Evolutionary conservation across 23 red algal species (phyloP), one percentile per base, ranked within the genome.

Genomic region (Gracilaria domingensis): DNA sequence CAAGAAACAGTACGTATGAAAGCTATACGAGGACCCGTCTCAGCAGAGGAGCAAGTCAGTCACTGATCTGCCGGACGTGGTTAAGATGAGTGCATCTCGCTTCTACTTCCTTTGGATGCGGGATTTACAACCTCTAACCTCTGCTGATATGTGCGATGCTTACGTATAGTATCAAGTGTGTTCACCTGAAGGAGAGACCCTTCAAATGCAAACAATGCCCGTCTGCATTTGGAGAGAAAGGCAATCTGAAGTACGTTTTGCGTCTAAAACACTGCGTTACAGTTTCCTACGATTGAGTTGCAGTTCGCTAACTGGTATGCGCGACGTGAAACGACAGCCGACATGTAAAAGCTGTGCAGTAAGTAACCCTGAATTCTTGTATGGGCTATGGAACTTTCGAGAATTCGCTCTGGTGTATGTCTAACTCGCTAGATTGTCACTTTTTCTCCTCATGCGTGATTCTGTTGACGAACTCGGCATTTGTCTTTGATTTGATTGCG

Each of bases 181-280:
- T 85, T 69, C 81, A 85, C n/a, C 57, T 85, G 18, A 85, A 85
- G 58, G 81, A 40, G 38, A 55, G 81, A 33, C 59, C 81, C 30
- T 85, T 71, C 38, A 65, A 85, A 49, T 77, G 72, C 39, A 37
- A 51, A 12, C 72, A 51, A 32, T 77, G 72, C 21, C 72, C 72
- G 11, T 77, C 72, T 9, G 72, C 72, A 51, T 77, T 77, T 50
- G 72, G 72, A 13, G 72, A 77, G 26, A 77, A 77, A 20, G 72
- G 72, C 3, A 77, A 77, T 42, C 16, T 77, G 42, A 77, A 77
- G 72, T 77, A 77, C 35, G 72, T 77, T 5, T 20, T 25, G 1
- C 34, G 5, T 30, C 2, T 14, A 49, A 11, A 77, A 50, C 34
- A 36, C 2, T 12, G 64, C 28, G 14, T 69, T 62, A 24, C 18